phyloP scores from a whole-genome alignment of 768 basidiomycete genomes.

The Boletus rex-veris region DNA sequence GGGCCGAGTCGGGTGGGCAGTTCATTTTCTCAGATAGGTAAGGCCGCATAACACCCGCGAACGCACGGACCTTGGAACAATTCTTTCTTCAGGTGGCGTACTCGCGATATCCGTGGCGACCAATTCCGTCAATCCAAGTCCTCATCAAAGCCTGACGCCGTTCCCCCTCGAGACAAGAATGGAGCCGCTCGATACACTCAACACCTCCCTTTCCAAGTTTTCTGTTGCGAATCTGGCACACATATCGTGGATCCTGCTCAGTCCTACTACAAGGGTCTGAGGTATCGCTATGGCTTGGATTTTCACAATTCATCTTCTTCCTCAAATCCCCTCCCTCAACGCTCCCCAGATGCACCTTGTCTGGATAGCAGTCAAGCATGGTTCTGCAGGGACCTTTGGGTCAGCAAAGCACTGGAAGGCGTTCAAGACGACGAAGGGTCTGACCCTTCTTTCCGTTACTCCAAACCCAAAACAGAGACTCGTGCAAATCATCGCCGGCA shows the following conservation, averaged over 20 bases:
- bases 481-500: slow-evolving; percentile 31
- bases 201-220: slow-evolving; percentile 96
- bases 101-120: slow-evolving; percentile 96
- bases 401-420: slow-evolving; percentile 77
- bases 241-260: slow-evolving; percentile 96
- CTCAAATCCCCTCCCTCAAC: slow-evolving; percentile 48
- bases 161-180: slow-evolving; percentile 84
- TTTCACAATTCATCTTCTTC: slow-evolving; percentile 78
- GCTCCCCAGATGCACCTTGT: slow-evolving; percentile 80
- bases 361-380: slow-evolving; percentile 96
- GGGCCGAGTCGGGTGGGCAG: slow-evolving; percentile 96
- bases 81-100: slow-evolving; percentile 71
- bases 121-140: slow-evolving; percentile 97
- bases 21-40: slow-evolving; percentile 98
- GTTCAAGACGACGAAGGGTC: slow-evolving; percentile 50
- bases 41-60: slow-evolving; percentile 17
- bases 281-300: slow-evolving; percentile 77
- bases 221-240: slow-evolving; percentile 97
- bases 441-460: slow-evolving; percentile 12
- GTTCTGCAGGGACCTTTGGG: slow-evolving; percentile 98
- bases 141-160: slow-evolving; percentile 83
- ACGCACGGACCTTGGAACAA: neutral
- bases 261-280: slow-evolving; percentile 89
- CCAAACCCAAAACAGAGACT: slow-evolving; percentile 18
- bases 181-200: slow-evolving; percentile 82